Conservation (phyloP, 176 grass and related monocot species). For the Rhipidocladum racemiflorum region DNA sequence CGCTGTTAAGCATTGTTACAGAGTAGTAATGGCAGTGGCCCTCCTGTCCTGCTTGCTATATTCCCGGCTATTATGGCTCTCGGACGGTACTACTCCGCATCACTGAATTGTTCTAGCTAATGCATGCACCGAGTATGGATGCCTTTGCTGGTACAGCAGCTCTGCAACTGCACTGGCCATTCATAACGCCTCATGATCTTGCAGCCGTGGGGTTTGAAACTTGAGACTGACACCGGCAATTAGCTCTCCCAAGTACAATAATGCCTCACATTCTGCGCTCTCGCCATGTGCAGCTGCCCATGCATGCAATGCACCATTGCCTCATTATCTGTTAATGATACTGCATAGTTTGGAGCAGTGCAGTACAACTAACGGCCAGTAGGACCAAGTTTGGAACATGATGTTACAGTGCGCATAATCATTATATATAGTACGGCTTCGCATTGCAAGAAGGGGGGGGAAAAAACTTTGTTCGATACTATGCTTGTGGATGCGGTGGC, state of each 20-base stretch:
- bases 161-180: background rate
- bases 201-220: constrained; percentile 24
- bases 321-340: constrained; percentile 33
- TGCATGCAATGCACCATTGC: constrained; percentile 3
- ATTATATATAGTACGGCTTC: background rate
- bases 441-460: background rate
- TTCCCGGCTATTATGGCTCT: constrained; percentile 24
- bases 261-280: constrained; percentile 3
- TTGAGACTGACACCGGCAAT: background rate
- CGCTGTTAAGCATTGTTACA: constrained; percentile 5
- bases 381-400: background rate
- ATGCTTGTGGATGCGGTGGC: background rate
- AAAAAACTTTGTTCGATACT: background rate
- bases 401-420: background rate
- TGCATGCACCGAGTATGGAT: constrained; percentile 12
- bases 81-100: background rate
- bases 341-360: background rate
- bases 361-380: background rate
- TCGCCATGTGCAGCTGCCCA: constrained; percentile 23
- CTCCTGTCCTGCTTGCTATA: constrained; percentile 19
- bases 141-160: constrained; percentile 4
- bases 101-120: background rate
- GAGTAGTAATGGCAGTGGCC: constrained; percentile 8
- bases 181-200: background rate
- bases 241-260: constrained; percentile 27